Evolutionary conservation across 2,329 filamentous ascomycete species (phyloP), one percentile per base, ranked within the genome.

Genomic region (Colletotrichum phormii): DNA sequence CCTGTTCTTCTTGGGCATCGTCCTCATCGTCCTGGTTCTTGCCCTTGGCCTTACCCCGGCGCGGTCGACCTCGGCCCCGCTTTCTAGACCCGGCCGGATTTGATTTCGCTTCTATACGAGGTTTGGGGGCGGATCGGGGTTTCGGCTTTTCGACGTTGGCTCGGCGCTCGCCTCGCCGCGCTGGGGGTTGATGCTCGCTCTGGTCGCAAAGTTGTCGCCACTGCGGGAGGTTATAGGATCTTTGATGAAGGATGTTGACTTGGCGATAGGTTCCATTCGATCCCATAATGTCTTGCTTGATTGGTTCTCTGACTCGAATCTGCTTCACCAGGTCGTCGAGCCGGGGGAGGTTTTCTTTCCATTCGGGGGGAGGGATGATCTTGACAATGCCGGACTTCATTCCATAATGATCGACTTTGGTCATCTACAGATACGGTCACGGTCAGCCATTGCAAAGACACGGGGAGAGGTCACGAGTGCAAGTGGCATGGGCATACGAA

Each of bases 311-410:
- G 79, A 99, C 95, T 80, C 92, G 93, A 81, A 99, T 94, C 74
- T 93, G 92, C 84, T 98, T 98, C 75, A 99, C 90, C 63, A 95
- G 89, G 78, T 98, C 93, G 79, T 97, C 92, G 74, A 98, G 90
- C 49, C 89, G 86, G 18, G 94, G 94, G 49, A 97, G 91, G 31
- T 91, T 88, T 75, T 95, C 90, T 82, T 90, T 97, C 97, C 97
- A 99, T 89, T 98, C 95, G 78, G 93, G 86, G 0, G 97, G 97
- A 33, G 97, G 95, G 65, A 98, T 93, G 71, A 99, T 93, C 84
- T 99, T 98, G 80, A 98, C 91, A 78, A 99, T 98, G 46, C 97
- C 97, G 26, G 95, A 97, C 83, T 95, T 94, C 97, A 99, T 99
- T 78, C 97, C 97, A 81, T 98, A 98, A 76, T 91, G 90, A 82